Conservation (phyloP, 192 early-diverging fungal genomes). For the Podila minutissima region DNA sequence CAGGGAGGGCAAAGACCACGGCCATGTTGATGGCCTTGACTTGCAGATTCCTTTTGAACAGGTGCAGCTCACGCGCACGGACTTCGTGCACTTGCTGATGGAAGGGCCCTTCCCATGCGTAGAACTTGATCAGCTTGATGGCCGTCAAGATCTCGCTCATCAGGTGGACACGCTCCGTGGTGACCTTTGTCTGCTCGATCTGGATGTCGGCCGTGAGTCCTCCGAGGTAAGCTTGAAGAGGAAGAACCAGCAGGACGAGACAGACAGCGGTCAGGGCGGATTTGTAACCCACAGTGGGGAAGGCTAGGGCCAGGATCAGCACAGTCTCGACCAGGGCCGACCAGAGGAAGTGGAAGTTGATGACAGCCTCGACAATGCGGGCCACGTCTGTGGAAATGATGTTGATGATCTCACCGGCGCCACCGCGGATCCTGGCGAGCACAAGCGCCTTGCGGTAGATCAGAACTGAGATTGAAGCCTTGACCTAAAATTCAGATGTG, state of each 20-base stretch:
- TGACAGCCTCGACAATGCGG: conserved; percentile 67
- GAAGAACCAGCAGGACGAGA: conserved; percentile 63
- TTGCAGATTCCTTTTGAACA: conserved; percentile 48
- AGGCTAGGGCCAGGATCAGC: conserved; percentile 57
- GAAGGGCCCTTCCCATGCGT: conserved; percentile 57
- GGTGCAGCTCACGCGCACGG: conserved; percentile 22
- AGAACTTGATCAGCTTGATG: conserved; percentile 75
- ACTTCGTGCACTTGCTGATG: conserved; percentile 60
- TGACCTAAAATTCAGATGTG: conserved; percentile 41
- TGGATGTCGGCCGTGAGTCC: conserved; percentile 49
- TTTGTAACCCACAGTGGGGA: conserved; percentile 56
- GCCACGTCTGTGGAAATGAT: conserved; percentile 73
- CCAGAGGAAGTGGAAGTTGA: conserved; percentile 73
- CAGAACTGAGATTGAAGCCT: conserved; percentile 68
- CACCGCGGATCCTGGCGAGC: conserved; percentile 66
- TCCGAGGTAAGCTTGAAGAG: conserved; percentile 65
- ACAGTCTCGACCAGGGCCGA: conserved; percentile 62
- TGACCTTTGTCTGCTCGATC: conserved; percentile 55
- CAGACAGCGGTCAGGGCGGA: conserved; percentile 53
- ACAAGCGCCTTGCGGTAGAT: conserved; percentile 72
- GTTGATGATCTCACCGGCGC: conserved; percentile 75
- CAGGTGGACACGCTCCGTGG: conserved; percentile 65
- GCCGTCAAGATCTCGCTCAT: conserved; percentile 63
- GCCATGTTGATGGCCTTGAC: conserved; percentile 72
- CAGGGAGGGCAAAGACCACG: conserved; percentile 63